Conservation (phyloP, 768 basidiomycete species). For the Lactarius akahatsu region DNA sequence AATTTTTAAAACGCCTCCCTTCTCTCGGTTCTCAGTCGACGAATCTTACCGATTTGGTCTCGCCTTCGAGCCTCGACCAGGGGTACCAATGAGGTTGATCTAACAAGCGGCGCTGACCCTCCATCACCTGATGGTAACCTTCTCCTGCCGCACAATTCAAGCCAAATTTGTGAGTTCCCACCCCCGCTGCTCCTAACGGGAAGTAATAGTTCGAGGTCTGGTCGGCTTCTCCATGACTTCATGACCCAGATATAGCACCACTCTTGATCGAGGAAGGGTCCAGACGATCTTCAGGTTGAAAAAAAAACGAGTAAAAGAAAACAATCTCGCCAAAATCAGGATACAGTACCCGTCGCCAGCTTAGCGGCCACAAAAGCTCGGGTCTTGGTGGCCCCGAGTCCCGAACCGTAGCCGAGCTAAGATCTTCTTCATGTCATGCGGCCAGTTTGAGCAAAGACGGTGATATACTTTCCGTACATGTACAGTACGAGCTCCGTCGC, state of each 20-base stretch:
- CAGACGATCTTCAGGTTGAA: neutral
- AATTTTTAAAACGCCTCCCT: neutral
- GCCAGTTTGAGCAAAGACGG: neutral
- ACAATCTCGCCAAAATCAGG: neutral
- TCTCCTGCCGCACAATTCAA: neutral
- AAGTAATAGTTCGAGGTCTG: neutral
- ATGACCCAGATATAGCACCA: neutral
- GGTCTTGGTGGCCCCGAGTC: neutral
- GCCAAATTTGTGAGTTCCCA: neutral
- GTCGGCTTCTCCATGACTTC: neutral
- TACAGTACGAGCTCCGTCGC: too few relatives aligned
- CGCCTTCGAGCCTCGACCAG: slow-evolving; percentile 1
- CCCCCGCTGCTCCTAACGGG: neutral
- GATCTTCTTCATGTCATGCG: neutral
- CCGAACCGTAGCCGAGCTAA: neutral
- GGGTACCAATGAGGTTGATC: neutral
- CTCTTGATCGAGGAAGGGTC: neutral
- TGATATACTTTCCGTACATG: neutral
- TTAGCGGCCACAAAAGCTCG: neutral
- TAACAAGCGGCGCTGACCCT: neutral
- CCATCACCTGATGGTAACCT: neutral
- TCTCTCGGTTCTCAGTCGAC: neutral
- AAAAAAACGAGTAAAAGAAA: neutral
- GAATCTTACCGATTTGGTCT: neutral
- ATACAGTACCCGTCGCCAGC: neutral